Evolutionary conservation across 1,139 yeast genomes (phyloP), one percentile per base, ranked within the genome.

Genomic region (Candida buenavistaensis): DNA sequence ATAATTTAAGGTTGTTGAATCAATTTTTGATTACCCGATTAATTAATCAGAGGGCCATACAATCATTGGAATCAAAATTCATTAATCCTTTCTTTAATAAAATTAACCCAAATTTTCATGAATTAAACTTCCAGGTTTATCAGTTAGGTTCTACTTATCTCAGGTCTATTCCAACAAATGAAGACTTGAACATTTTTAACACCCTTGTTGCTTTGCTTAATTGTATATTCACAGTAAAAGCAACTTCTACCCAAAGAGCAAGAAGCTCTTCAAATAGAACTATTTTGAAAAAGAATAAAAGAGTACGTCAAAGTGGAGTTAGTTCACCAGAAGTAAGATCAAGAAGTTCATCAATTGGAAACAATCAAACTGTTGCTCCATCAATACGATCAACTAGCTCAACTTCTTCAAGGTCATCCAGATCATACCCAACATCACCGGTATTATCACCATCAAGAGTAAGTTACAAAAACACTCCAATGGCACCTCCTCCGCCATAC

Each of bases 81-180:
- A 22, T 39, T 21, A 36, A 28, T 24, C 40, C 39, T 5, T 13
- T 33, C 1, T 24, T 33, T n/a, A 16, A 9, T n/a, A 34, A 33
- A 22, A 26, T 43, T 15, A 14, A 14, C 11, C 32, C 37, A 11
- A 15, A 23, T 14, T 36, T 38, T 8, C 29, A 28, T 19, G 43
- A 43, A 21, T 33, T 44, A 17, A 33, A 35, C 23, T 26, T 22
- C 8, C 34, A 26, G 19, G 20, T 44, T 15, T 32, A 42, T 28
- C 16, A 28, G 22, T 33, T 43, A 10, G 45, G 48, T 8, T 15
- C 20, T 10, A 38, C 20, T 14, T 41, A 44, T 33, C 11, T 27
- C 3, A 20, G 16, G 14, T 40, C 45, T 10, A 13, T 38, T 1
- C 16, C 10, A 3, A 7, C 32, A 22, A 11, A 11, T 20, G n/a